Base-by-base conservation (phyloP, 352 stramenopile species). In the Phytophthora ohioensis region DNA sequence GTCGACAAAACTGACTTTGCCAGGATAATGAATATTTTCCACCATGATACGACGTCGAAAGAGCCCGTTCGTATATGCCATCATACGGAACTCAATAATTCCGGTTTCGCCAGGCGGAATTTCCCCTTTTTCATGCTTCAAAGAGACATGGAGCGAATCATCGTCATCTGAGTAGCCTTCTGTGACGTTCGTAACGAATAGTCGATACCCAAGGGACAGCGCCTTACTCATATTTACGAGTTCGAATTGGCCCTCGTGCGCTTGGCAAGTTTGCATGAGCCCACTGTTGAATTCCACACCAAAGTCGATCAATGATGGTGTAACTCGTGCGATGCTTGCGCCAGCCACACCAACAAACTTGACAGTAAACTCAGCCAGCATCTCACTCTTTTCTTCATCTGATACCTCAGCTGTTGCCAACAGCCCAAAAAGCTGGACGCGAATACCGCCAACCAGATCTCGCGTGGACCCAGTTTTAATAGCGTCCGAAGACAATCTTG, bases 271-370 rank as follows among this genome's bases (percentile, higher is more conserved):
- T 66, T 84, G 69, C 39, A 76, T 60, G 17, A 66, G 73, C 12
- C 76, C 79, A n/a, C 72, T 67, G n/a, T 87, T 91, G 21, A 78
- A 73, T 62, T 97, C 90, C 35, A 93, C 85, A 6, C 86, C 84
- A 67, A 97, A 95, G 47, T 97, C 86, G 34, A 97, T 84, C 35
- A 74, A 67, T 2, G 67, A 78, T 45, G 88, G 86, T 17, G 73
- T 78, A 38, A 97, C 87, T 48, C 82, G 80, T 9, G 84, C 82
- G 45, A 96, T 75, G 81, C 90, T 97, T 7, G 83, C 86, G 42
- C 90, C 90, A 51, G 88, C 88, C 32, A 95, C 75, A 36, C 87
- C 88, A 38, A 94, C 79, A 84, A 97, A 97, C 64, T 95, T 96
- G 65, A 97, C 73, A 5, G 90, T 97, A 64, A 97, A 97, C 56